phyloP scores from a whole-genome alignment of 768 basidiomycete species.

The Kondoa subrosea region DNA sequence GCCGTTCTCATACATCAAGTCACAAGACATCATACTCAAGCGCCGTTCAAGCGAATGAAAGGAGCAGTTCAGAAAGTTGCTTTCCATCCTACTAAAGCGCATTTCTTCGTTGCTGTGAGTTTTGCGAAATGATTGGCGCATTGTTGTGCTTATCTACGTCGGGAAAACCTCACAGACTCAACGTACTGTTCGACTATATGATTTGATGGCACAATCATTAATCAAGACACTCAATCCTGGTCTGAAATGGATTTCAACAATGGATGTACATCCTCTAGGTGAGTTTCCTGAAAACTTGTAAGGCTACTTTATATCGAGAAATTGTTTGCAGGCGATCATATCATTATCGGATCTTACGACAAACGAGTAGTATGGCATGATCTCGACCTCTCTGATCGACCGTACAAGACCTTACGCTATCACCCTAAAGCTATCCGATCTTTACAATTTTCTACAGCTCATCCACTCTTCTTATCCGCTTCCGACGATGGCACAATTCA shows the following conservation, averaged over 20 bases:
- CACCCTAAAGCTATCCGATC: constrained; percentile 85
- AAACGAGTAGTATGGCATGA: constrained; percentile 98
- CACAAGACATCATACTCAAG: constrained; percentile 83
- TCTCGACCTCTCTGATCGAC: constrained; percentile 85
- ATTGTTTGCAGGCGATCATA: constrained; percentile 60
- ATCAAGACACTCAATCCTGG: constrained; percentile 89
- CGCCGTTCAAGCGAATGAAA: constrained; percentile 90
- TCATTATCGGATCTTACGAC: constrained; percentile 95
- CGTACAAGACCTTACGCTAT: constrained; percentile 87
- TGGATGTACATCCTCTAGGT: constrained; percentile 74
- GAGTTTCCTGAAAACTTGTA: constrained; percentile 9
- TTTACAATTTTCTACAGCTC: constrained; percentile 78
- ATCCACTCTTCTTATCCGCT: constrained; percentile 88
- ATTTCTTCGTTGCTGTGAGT: constrained; percentile 92
- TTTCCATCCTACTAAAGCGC: constrained; percentile 85
- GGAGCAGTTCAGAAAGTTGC: constrained; percentile 75
- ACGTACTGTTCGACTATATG: constrained; percentile 87
- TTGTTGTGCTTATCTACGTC: not conserved
- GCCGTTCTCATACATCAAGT: constrained; percentile 93
- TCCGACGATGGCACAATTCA: constrained; percentile 96
- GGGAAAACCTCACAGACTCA: constrained; percentile 42
- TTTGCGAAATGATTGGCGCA: too few species aligned
- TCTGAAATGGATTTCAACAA: constrained; percentile 88
- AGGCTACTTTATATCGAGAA: not conserved
- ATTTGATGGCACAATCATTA: constrained; percentile 79